Evolutionary conservation across 805 yeast species (phyloP).

Genomic region (Candida maesae): DNA sequence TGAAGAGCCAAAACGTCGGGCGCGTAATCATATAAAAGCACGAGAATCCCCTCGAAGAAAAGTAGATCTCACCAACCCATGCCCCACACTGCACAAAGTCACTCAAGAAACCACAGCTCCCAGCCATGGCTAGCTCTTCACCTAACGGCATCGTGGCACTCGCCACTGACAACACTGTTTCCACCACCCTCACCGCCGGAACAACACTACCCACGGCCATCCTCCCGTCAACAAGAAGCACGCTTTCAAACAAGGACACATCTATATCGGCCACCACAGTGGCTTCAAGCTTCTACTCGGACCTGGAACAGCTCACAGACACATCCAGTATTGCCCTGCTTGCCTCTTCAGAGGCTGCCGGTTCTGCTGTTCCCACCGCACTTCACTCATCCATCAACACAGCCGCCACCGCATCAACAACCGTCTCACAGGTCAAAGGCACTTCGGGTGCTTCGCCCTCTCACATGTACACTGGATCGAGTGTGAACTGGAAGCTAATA

Average conservation of each 20-base stretch:
- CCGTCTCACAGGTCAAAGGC: constrained; percentile 3
- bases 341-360: constrained; percentile 9
- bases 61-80: background rate
- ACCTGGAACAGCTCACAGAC: constrained; percentile 20
- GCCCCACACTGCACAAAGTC: background rate
- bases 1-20: background rate
- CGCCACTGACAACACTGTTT: constrained; percentile 11
- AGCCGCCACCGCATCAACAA: constrained; percentile 2
- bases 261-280: constrained; percentile 2
- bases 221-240: constrained; percentile 1
- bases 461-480: background rate
- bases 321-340: constrained; percentile 12
- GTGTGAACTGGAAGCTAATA: constrained; percentile 11
- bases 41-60: background rate
- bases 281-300: constrained; percentile 20
- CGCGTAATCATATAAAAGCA: background rate
- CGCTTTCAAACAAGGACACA: background rate
- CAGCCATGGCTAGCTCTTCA: constrained; percentile 8
- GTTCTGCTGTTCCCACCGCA: background rate
- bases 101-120: background rate
- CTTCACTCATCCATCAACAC: background rate
- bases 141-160: constrained; percentile 6
- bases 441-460: constrained; percentile 11
- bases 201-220: constrained; percentile 4
- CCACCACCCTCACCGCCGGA: constrained; percentile 2